Evolutionary conservation across 305 asterid species (phyloP).

Genomic region (Fraxinus ornus): DNA sequence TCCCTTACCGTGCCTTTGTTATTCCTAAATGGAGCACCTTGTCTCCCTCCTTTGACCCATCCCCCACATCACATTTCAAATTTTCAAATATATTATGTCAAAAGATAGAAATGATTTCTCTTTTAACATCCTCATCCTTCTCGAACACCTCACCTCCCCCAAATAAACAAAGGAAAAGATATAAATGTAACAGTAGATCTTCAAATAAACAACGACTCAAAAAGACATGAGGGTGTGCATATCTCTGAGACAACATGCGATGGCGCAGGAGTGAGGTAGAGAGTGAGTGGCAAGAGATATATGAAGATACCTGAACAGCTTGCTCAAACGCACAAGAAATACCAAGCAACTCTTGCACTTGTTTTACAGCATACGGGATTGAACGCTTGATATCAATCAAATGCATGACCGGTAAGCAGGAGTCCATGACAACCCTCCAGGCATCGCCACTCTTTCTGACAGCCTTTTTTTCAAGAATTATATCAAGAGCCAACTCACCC

Average conservation of each 20-base stretch:
- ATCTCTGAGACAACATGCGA: background rate
- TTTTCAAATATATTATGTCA: background rate
- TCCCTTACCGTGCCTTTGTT: background rate
- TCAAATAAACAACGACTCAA: background rate
- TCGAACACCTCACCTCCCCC: background rate
- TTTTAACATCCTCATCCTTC: background rate
- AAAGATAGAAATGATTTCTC: background rate
- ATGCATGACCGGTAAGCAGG: constrained; percentile 81
- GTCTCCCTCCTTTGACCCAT: background rate
- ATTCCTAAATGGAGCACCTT: background rate
- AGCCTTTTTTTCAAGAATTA: constrained; percentile 76
- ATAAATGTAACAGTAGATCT: background rate
- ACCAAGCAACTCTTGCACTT: constrained; percentile 91
- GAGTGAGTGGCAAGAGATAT: background rate
- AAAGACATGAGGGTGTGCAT: background rate
- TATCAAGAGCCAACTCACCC: constrained; percentile 85
- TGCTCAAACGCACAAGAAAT: constrained; percentile 98
- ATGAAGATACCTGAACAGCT: constrained; percentile 81
- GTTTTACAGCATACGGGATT: constrained; percentile 81
- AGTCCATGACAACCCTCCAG: constrained; percentile 90
- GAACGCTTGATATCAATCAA: constrained; percentile 76
- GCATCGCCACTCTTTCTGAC: constrained; percentile 82
- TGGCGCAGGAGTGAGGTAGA: background rate
- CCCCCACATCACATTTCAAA: background rate
- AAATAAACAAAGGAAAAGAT: background rate